phyloP scores from a whole-genome alignment of 2,329 filamentous ascomycete species.

The Bipolaris cookei region DNA sequence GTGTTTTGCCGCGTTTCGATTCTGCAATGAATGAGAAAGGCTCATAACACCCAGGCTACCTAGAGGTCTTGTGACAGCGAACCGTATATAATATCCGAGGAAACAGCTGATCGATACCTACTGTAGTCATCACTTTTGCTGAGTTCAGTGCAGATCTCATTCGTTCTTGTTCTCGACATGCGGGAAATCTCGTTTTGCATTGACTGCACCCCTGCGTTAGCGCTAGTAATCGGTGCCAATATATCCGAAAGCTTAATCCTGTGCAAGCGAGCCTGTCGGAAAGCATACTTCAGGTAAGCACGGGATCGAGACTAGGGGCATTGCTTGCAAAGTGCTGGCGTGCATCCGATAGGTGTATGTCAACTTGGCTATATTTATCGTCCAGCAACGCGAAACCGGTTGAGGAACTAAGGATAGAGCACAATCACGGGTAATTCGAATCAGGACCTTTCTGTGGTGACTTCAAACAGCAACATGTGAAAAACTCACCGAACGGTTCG shows the following conservation, averaged over 20 bases:
- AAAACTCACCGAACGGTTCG: too few species aligned
- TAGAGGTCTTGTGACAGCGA: too few species aligned
- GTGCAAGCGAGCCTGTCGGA: not conserved
- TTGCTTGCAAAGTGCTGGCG: not conserved
- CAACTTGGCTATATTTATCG: not conserved
- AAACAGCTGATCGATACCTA: too few species aligned
- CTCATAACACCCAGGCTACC: too few species aligned
- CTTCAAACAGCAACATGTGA: too few species aligned
- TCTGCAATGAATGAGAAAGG: too few species aligned
- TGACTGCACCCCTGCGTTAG: not conserved
- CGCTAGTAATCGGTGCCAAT: not conserved
- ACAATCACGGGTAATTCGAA: too few species aligned
- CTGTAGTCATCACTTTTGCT: too few species aligned
- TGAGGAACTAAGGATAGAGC: not conserved
- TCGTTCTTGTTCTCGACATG: not conserved
- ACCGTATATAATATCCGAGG: too few species aligned
- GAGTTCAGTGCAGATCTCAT: too few species aligned
- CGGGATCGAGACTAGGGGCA: not conserved
- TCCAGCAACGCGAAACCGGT: not conserved
- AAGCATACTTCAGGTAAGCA: not conserved
- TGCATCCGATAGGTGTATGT: too few species aligned
- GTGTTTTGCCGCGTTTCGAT: not conserved
- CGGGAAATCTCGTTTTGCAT: not conserved
- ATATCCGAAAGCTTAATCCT: not conserved
- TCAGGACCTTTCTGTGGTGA: too few species aligned